phyloP scores from a whole-genome alignment of 306 rosid species.

The Sechiopsis laciniata region DNA sequence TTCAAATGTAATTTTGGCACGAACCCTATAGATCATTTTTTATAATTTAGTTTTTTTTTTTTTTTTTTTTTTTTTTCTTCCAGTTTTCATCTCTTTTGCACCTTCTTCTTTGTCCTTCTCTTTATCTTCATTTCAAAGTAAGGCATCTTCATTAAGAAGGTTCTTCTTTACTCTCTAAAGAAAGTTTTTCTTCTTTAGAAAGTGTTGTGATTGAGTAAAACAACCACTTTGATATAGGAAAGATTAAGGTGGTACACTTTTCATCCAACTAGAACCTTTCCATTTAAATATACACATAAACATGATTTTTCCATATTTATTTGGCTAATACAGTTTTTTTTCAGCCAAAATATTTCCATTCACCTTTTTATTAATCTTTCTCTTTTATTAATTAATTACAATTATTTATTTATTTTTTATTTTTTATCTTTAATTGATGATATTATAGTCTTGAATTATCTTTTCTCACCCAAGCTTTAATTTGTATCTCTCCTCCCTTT shows the following conservation, averaged over 20 bases:
- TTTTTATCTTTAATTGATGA: neutral
- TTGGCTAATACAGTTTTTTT: neutral
- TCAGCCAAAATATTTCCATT: neutral
- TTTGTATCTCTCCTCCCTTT: neutral
- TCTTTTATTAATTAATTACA: neutral
- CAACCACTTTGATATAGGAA: neutral
- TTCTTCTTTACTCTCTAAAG: neutral
- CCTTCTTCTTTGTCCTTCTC: neutral
- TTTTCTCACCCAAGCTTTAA: neutral
- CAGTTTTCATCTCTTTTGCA: neutral
- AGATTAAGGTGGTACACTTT: neutral
- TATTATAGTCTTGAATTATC: neutral
- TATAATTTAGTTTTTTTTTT: too few relatives aligned
- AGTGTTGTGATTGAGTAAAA: neutral
- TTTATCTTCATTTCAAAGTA: neutral
- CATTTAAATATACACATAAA: neutral
- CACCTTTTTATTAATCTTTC: neutral
- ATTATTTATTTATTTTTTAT: too few relatives aligned
- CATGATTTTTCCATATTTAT: neutral
- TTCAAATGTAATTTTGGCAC: too few relatives aligned
- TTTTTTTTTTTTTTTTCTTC: accelerated
- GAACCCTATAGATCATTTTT: too few relatives aligned
- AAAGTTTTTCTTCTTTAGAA: neutral
- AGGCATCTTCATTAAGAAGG: neutral
- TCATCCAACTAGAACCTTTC: neutral